Conservation (phyloP, 2,329 filamentous ascomycete genomes). For the Sclerotinia glacialis region DNA sequence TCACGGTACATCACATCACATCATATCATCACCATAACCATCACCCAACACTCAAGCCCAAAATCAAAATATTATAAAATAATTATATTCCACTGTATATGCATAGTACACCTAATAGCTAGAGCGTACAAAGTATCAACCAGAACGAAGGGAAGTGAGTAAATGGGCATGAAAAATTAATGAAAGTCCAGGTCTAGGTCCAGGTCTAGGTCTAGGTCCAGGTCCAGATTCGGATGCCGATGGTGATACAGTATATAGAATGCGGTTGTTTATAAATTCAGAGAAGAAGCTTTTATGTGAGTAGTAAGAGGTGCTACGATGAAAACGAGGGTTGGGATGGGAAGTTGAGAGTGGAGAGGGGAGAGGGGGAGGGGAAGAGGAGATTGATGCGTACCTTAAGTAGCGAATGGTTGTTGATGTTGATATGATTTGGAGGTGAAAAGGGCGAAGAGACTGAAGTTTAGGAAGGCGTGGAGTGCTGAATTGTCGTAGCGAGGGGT, state of each 20-base stretch:
- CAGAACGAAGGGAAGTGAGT: neutral
- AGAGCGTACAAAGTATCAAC: too few species aligned
- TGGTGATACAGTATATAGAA: too few species aligned
- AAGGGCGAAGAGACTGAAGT: neutral
- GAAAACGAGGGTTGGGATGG: neutral
- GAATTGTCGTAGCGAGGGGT: neutral
- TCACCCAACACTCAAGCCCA: neutral
- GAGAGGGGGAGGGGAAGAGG: too few species aligned
- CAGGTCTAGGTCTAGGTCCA: neutral
- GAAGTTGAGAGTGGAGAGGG: conserved; percentile 7
- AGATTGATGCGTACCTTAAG: conserved; percentile 29
- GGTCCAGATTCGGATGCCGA: neutral
- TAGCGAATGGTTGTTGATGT: neutral
- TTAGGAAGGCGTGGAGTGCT: neutral
- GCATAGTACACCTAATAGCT: neutral
- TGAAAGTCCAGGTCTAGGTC: conserved; percentile 1
- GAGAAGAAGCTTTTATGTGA: conserved; percentile 34
- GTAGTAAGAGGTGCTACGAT: conserved; percentile 32
- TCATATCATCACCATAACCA: neutral
- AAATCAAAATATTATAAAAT: neutral
- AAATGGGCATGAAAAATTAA: neutral
- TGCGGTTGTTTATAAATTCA: neutral
- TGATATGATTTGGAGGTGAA: neutral
- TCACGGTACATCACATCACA: too few species aligned
- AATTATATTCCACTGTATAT: neutral